A percentile compares a stretch with the other conserved stretches of the same genome.
These are phyloP conservation scores for Detonula confervacea DNA, from an alignment of 352 stramenopile species.

Conservation along the genomic window DNA sequence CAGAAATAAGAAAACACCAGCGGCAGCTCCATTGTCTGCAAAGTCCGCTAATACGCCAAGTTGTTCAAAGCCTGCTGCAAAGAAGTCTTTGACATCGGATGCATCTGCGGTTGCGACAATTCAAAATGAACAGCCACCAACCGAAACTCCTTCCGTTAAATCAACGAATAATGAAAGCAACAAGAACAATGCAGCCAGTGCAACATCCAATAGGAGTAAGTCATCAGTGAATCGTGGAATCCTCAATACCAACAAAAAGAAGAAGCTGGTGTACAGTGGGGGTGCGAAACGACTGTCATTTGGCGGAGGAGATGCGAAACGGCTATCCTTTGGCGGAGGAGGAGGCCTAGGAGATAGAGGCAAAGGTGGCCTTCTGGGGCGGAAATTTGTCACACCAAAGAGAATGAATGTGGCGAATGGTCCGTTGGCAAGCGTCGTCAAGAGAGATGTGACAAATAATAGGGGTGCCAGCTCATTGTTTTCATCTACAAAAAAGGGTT, in stretches of 20 bases:
- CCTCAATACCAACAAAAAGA: constrained; percentile 39
- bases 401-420: constrained; percentile 12
- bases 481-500: neutral
- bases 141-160: constrained; percentile 4
- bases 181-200: neutral
- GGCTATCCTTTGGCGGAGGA: constrained; percentile 20
- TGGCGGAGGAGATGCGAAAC: constrained; percentile 19
- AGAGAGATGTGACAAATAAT: neutral
- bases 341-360: neutral
- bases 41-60: constrained; percentile 1
- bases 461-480: neutral
- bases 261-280: constrained; percentile 45
- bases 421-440: neutral
- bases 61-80: neutral
- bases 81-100: neutral
- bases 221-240: constrained; percentile 23
- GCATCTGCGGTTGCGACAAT: neutral
- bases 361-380: constrained; percentile 12
- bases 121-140: neutral
- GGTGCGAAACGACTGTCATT: constrained; percentile 31
- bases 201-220: neutral
- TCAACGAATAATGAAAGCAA: neutral
- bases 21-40: neutral
- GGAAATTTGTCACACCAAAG: constrained; percentile 51
- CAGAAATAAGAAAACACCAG: constrained; percentile 27